Conservation (phyloP, 495 filamentous ascomycete genomes). For the Neurospora sp. region DNA sequence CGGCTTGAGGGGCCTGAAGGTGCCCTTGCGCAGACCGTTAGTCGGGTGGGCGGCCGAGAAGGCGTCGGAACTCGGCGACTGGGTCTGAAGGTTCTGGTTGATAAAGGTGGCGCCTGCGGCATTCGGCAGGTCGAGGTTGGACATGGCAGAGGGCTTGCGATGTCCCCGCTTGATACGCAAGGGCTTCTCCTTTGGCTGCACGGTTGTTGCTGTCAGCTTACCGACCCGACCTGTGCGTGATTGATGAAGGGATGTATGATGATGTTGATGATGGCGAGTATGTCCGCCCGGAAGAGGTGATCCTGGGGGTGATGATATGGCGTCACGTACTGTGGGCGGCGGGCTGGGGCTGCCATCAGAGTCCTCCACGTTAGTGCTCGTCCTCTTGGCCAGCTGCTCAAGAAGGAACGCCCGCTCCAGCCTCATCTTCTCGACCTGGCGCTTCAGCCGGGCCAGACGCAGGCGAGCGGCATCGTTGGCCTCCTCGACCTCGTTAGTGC, state of each 20-base stretch:
- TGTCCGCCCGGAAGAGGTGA: conserved; percentile 1
- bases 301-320: conserved; percentile 14
- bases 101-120: conserved; percentile 27
- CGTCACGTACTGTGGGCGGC: conserved; percentile 53
- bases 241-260: conserved; percentile 5
- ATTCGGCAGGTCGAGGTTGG: conserved; percentile 12
- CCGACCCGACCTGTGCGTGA: conserved; percentile 7
- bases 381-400: conserved; percentile 75
- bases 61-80: conserved; percentile 39
- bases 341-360: conserved; percentile 64
- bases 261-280: conserved; percentile 1
- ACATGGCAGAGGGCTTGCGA: conserved; percentile 39
- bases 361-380: conserved; percentile 68
- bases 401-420: conserved; percentile 83
- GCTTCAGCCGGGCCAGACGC: conserved; percentile 68
- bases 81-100: conserved; percentile 30
- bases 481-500: conserved; percentile 81
- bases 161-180: conserved; percentile 77
- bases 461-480: conserved; percentile 71
- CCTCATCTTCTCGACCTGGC: conserved; percentile 82
- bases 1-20: conserved; percentile 31
- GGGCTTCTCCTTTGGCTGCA: conserved; percentile 81
- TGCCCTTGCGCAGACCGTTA: conserved; percentile 22
- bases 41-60: conserved; percentile 26
- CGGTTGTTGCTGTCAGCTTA: conserved; percentile 14